Evolutionary conservation across 768 basidiomycete species (phyloP).

Genomic region (Serendipita sp.): DNA sequence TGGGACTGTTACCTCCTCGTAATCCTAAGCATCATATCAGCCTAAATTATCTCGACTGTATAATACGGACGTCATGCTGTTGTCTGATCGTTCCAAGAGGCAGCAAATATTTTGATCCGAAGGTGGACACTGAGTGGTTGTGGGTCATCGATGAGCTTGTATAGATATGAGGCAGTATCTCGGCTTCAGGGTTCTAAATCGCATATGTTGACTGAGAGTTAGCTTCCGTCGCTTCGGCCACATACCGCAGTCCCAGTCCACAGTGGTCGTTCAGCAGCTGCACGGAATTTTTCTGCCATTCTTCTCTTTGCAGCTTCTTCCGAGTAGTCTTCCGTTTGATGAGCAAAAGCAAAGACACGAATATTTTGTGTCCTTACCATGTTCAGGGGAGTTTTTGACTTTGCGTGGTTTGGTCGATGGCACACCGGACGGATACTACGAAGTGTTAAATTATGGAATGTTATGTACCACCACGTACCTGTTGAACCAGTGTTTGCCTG

Average conservation of each 20-base stretch:
- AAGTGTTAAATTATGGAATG: background rate
- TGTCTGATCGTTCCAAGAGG: slow-evolving; percentile 67
- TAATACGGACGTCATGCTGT: slow-evolving; percentile 41
- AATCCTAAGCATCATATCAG: slow-evolving; percentile 35
- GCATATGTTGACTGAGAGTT: background rate
- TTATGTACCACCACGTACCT: slow-evolving; percentile 26
- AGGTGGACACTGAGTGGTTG: slow-evolving; percentile 51
- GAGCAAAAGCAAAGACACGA: background rate
- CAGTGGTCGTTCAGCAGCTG: slow-evolving; percentile 49
- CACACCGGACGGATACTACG: background rate
- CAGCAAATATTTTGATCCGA: slow-evolving; percentile 60
- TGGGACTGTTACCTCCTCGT: slow-evolving; percentile 81
- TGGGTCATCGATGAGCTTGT: slow-evolving; percentile 43
- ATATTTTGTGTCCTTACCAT: slow-evolving; percentile 4
- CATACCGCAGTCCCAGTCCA: slow-evolving; percentile 41
- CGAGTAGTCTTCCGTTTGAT: slow-evolving; percentile 20
- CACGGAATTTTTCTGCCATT: slow-evolving; percentile 42
- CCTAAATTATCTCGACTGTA: slow-evolving; percentile 5
- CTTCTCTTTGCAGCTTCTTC: slow-evolving; percentile 39
- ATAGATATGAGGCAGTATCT: slow-evolving; percentile 79
- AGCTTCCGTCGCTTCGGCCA: background rate
- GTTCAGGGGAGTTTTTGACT: slow-evolving; percentile 11
- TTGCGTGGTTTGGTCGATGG: background rate
- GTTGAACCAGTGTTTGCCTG: slow-evolving; percentile 31
- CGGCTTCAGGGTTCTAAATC: slow-evolving; percentile 17